Conservation (phyloP, 129 eudicot species). For the Calendula officinalis region DNA sequence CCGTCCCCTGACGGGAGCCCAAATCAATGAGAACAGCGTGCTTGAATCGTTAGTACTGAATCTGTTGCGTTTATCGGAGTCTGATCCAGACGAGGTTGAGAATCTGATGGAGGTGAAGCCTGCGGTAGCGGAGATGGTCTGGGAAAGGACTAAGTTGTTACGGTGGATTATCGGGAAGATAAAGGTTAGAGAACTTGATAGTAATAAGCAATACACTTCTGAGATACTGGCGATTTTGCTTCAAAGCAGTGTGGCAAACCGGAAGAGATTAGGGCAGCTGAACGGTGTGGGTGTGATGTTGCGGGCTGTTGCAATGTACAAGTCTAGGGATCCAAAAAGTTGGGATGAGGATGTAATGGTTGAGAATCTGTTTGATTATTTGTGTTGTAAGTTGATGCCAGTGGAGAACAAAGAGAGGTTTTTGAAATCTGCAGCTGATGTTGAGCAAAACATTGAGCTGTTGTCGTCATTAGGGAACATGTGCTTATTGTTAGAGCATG, state of each 20-base stretch:
- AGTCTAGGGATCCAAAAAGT: slow-evolving; percentile 84
- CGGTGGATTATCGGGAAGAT: slow-evolving; percentile 86
- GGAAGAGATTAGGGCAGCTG: slow-evolving; percentile 85
- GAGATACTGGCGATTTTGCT: slow-evolving; percentile 90
- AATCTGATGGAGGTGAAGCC: slow-evolving; percentile 90
- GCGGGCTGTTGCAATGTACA: slow-evolving; percentile 94
- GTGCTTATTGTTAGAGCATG: slow-evolving; percentile 83
- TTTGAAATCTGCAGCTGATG: slow-evolving; percentile 94
- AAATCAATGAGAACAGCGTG: slow-evolving; percentile 85
- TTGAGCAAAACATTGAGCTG: slow-evolving; percentile 55
- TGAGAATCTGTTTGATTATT: slow-evolving; percentile 90
- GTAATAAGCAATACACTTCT: slow-evolving; percentile 92
- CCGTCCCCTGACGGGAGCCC: no score
- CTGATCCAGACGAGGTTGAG: slow-evolving; percentile 82
- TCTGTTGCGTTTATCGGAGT: slow-evolving; percentile 51
- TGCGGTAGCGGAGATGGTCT: slow-evolving; percentile 76
- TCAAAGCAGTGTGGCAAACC: slow-evolving; percentile 80
- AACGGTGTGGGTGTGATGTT: slow-evolving; percentile 92
- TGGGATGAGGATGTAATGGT: slow-evolving; percentile 98
- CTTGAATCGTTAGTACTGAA: slow-evolving; percentile 77
- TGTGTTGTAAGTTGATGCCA: slow-evolving; percentile 98
- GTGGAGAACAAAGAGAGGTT: slow-evolving; percentile 97
- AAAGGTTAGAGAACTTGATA: slow-evolving; percentile 82
- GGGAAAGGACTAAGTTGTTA: slow-evolving; percentile 83
- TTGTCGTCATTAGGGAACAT: slow-evolving; percentile 51